A percentile compares a stretch with the other conserved stretches of the same genome.
Evolutionary conservation across 495 filamentous ascomycete genomes (phyloP).

Genomic region (Daldinia childiae): DNA sequence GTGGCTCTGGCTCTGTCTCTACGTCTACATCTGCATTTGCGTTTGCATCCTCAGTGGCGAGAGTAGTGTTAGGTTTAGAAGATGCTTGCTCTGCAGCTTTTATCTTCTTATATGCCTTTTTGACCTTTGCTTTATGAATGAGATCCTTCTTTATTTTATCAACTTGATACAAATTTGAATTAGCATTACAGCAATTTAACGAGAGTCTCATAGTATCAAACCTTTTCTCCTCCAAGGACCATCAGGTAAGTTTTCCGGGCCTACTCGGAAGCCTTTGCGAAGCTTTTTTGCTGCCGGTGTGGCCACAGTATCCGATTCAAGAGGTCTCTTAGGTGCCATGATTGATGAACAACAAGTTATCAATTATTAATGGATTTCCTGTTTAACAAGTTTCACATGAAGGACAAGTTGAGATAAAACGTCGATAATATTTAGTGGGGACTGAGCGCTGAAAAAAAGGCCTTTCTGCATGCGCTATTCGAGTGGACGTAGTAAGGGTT

Average conservation of each 20-base stretch:
- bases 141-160: slow-evolving; percentile 91
- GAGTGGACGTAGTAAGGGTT: not conserved
- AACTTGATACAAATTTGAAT: slow-evolving; percentile 59
- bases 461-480: not conserved
- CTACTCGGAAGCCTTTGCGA: slow-evolving; percentile 71
- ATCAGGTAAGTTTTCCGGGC: slow-evolving; percentile 92
- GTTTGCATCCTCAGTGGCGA: slow-evolving; percentile 2
- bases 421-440: not conserved
- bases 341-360: not conserved
- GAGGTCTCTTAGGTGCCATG: slow-evolving; percentile 73
- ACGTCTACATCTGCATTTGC: slow-evolving; percentile 31
- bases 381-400: not conserved
- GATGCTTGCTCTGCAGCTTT: slow-evolving; percentile 66
- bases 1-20: slow-evolving; percentile 38
- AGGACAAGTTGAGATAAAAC: not conserved
- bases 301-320: slow-evolving; percentile 56
- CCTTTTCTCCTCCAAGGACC: slow-evolving; percentile 91
- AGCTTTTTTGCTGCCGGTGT: slow-evolving; percentile 56
- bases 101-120: slow-evolving; percentile 91
- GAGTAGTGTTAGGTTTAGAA: slow-evolving; percentile 31
- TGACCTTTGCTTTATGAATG: slow-evolving; percentile 93
- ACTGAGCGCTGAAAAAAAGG: not conserved
- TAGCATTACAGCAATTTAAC: slow-evolving; percentile 14
- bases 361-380: not conserved
- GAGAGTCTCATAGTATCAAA: slow-evolving; percentile 44